These are phyloP conservation scores for Escallonia herrerae DNA, from an alignment of 129 eudicot genomes.

Conservation along the genomic window DNA sequence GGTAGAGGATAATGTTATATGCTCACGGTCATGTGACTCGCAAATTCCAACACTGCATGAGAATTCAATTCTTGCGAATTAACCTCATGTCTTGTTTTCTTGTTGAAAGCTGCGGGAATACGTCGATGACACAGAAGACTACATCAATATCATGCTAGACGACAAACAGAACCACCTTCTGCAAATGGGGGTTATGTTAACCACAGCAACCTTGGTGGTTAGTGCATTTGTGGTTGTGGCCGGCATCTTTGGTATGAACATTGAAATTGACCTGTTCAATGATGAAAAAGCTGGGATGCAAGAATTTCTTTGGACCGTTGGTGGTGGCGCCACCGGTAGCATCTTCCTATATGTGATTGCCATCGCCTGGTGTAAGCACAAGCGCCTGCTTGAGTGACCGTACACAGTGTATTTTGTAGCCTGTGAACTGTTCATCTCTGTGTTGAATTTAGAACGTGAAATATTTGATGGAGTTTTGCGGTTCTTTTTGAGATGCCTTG, in stretches of 20 bases:
- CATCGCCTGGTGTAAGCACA: conserved; percentile 67
- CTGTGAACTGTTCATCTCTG: neutral
- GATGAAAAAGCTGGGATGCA: conserved; percentile 27
- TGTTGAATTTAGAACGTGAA: no score
- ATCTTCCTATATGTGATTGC: conserved; percentile 53
- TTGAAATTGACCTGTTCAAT: conserved; percentile 48
- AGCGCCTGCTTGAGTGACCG: conserved; percentile 52
- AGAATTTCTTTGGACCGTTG: conserved; percentile 60
- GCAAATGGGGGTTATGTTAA: conserved; percentile 81
- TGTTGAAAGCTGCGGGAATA: conserved; percentile 62
- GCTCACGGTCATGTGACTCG: neutral
- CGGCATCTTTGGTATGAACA: conserved; percentile 79
- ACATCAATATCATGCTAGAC: conserved; percentile 83
- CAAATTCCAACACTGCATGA: neutral
- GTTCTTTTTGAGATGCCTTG: no score
- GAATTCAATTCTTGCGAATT: neutral
- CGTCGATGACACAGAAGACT: conserved; percentile 85
- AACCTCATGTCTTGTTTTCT: neutral
- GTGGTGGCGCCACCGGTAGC: conserved; percentile 57
- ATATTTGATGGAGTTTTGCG: no score
- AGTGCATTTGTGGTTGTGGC: conserved; percentile 76
- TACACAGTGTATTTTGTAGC: neutral
- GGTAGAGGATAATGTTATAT: no score
- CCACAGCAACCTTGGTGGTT: conserved; percentile 61
- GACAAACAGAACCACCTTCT: conserved; percentile 81